phyloP scores from a whole-genome alignment of 2,329 filamentous ascomycete species.

The Cercospora citrullina region DNA sequence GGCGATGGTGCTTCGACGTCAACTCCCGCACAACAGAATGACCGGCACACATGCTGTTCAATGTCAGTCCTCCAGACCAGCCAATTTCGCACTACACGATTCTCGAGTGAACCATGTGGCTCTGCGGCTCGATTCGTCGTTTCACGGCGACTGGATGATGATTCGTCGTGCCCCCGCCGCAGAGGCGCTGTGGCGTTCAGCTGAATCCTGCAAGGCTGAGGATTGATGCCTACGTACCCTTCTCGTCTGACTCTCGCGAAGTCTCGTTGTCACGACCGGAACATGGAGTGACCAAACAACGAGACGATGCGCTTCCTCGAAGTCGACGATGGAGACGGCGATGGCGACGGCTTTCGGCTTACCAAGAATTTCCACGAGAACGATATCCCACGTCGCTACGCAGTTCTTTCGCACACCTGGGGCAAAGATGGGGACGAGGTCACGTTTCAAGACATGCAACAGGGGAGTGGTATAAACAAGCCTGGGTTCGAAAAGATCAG shows the following conservation, averaged over 20 bases:
- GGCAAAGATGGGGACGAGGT: not conserved
- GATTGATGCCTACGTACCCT: too few relatives aligned
- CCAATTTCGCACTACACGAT: not conserved
- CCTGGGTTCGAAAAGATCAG: not conserved
- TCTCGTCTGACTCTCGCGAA: too few relatives aligned
- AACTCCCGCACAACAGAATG: too few relatives aligned
- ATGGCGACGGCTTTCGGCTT: not conserved
- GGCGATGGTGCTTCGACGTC: not conserved
- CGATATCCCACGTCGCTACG: not conserved
- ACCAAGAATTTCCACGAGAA: not conserved
- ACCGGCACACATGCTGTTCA: too few relatives aligned
- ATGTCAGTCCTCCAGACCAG: not conserved
- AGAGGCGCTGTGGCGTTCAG: not conserved
- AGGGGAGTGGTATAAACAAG: not conserved
- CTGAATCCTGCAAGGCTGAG: not conserved
- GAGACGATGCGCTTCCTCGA: not conserved
- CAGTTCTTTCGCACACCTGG: not conserved
- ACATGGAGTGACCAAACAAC: not conserved
- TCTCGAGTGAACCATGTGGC: too few relatives aligned
- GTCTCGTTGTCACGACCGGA: too few relatives aligned
- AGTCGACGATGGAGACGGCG: not conserved
- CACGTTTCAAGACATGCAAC: not conserved
- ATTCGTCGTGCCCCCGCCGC: too few relatives aligned
- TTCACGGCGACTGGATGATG: too few relatives aligned
- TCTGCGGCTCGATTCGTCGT: too few relatives aligned